Evolutionary conservation across 495 filamentous ascomycete species (phyloP).

Genomic region (Daldinia vernicosa): DNA sequence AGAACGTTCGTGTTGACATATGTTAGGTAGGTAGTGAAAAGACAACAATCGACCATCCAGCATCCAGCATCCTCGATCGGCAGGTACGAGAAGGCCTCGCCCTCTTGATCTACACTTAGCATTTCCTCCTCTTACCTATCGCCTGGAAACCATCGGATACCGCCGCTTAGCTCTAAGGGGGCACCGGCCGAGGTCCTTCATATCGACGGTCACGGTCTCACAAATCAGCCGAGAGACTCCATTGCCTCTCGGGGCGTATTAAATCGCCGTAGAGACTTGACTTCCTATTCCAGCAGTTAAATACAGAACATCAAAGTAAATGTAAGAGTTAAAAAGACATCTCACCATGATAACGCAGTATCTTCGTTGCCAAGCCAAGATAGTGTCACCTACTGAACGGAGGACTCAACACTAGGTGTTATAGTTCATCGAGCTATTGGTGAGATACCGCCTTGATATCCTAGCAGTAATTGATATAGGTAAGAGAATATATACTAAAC

Average conservation of each 20-base stretch:
- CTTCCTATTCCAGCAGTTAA: slow-evolving; percentile 26
- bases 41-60: slow-evolving; percentile 1
- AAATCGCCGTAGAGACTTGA: background rate
- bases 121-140: slow-evolving; percentile 4
- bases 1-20: background rate
- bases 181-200: background rate
- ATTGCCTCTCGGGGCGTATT: background rate
- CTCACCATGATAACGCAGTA: background rate
- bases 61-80: slow-evolving; percentile 22
- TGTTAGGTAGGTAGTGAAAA: background rate
- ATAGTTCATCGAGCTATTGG: background rate
- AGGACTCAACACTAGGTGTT: background rate
- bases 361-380: background rate
- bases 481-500: background rate
- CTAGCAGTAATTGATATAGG: background rate
- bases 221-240: slow-evolving; percentile 4
- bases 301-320: background rate
- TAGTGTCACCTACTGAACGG: slow-evolving; percentile 21
- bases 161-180: background rate
- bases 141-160: background rate
- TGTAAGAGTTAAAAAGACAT: background rate
- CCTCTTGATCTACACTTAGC: slow-evolving; percentile 23
- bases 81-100: slow-evolving; percentile 26
- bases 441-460: background rate
- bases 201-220: slow-evolving; percentile 14